These are phyloP conservation scores for Apostasia shenzhenica DNA, from an alignment of 106 monocot species.

Conservation along the genomic window DNA sequence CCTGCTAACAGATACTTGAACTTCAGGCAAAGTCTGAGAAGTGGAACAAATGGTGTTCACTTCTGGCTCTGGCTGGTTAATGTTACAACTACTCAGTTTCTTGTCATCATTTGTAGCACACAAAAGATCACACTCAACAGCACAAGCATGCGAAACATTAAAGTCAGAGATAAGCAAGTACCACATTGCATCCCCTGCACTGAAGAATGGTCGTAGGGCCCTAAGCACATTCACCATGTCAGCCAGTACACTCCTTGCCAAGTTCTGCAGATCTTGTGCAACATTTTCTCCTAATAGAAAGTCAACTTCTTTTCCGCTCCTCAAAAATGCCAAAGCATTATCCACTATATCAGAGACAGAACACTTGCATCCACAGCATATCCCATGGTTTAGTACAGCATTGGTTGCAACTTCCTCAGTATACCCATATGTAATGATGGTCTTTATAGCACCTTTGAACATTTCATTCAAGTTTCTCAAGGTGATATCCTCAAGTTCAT, in stretches of 20 bases:
- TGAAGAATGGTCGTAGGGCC: conserved; percentile 60
- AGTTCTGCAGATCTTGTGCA: conserved; percentile 51
- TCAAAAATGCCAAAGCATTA: conserved; percentile 52
- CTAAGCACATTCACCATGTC: conserved; percentile 70
- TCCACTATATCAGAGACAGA: conserved; percentile 58
- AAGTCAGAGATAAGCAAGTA: conserved; percentile 76
- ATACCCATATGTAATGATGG: conserved; percentile 56
- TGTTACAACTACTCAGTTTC: conserved; percentile 3
- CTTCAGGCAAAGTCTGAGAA: conserved; percentile 19
- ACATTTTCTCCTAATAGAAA: conserved; percentile 27
- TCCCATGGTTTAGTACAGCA: conserved; percentile 49
- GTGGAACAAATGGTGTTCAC: conserved; percentile 5
- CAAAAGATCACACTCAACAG: conserved; percentile 33
- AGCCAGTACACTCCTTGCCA: conserved; percentile 49
- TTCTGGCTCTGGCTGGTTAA: conserved; percentile 18
- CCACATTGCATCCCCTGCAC: conserved; percentile 86
- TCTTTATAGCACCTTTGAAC: conserved; percentile 52
- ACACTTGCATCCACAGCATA: conserved; percentile 50
- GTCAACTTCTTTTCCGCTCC: conserved; percentile 37
- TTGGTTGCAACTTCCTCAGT: conserved; percentile 48
- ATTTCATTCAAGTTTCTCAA: conserved; percentile 48
- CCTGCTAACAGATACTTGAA: conserved; percentile 27
- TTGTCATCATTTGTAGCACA: conserved; percentile 21
- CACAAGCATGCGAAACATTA: conserved; percentile 72
- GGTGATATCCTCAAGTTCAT: conserved; percentile 68